Conservation (phyloP, 352 stramenopile species). For the Phytophthora fragariaefolia region DNA sequence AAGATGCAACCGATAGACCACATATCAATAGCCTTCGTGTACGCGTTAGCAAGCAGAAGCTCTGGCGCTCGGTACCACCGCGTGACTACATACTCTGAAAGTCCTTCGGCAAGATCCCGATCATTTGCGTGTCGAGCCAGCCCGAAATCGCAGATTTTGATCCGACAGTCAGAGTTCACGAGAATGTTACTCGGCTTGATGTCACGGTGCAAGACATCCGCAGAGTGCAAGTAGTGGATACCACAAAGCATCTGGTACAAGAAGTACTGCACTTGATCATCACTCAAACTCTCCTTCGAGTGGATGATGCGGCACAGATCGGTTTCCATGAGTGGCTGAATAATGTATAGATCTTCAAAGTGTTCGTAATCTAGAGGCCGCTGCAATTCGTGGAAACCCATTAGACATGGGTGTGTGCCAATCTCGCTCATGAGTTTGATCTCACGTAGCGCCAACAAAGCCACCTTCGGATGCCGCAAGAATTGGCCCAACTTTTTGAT, state of each 20-base stretch:
- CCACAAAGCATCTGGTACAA: constrained; percentile 96
- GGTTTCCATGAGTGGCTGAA: constrained; percentile 98
- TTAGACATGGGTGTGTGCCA: constrained; percentile 74
- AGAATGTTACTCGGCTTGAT: constrained; percentile 98
- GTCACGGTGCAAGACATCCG: constrained; percentile 96
- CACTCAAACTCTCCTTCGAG: constrained; percentile 89
- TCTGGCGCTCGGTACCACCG: constrained; percentile 93
- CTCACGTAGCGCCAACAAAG: constrained; percentile 81
- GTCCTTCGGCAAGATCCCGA: constrained; percentile 76
- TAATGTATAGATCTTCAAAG: constrained; percentile 98
- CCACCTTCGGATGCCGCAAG: constrained; percentile 84
- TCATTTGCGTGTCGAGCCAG: constrained; percentile 84
- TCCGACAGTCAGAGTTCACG: constrained; percentile 92
- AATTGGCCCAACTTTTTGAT: constrained; percentile 92
- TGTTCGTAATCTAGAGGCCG: constrained; percentile 81
- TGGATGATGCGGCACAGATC: constrained; percentile 93
- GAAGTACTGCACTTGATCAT: constrained; percentile 97
- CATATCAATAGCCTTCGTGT: constrained; percentile 92
- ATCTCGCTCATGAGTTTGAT: constrained; percentile 92
- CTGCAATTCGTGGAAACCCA: constrained; percentile 88
- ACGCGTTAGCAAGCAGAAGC: constrained; percentile 82
- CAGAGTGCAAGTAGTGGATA: constrained; percentile 96
- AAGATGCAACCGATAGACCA: constrained; percentile 99
- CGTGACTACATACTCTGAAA: constrained; percentile 95
- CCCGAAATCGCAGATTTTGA: constrained; percentile 92